Percentiles rank a stretch among this genome's conserved stretches.
These are phyloP conservation scores for Fusarium keratoplasticum DNA, from an alignment of 2,329 filamentous ascomycete genomes.

Conservation along the genomic window DNA sequence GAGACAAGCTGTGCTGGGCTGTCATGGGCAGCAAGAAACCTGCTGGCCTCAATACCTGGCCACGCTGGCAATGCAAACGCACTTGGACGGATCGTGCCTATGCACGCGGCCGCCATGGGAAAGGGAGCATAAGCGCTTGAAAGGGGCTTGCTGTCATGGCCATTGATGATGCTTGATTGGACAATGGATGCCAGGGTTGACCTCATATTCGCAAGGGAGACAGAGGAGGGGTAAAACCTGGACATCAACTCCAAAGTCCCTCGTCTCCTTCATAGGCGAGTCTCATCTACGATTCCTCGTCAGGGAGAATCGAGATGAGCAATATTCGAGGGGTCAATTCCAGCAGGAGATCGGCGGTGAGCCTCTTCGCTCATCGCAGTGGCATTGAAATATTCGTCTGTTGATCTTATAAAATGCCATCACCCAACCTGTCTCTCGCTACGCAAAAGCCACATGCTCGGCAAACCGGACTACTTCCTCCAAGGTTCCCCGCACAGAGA, in stretches of 20 bases:
- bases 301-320: slow-evolving; percentile 34
- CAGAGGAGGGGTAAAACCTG: slow-evolving; percentile 19
- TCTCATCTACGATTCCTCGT: slow-evolving; percentile 25
- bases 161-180: slow-evolving; percentile 33
- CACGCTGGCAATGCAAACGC: slow-evolving; percentile 41
- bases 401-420: slow-evolving; percentile 33
- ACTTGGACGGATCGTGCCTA: slow-evolving; percentile 26
- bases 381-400: slow-evolving; percentile 13
- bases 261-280: slow-evolving; percentile 9
- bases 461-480: slow-evolving; percentile 9
- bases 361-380: neutral
- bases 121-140: slow-evolving; percentile 31
- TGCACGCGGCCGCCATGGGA: slow-evolving; percentile 16
- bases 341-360: slow-evolving; percentile 5
- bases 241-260: slow-evolving; percentile 17
- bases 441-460: slow-evolving; percentile 33
- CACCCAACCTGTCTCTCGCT: slow-evolving; percentile 8
- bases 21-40: slow-evolving; percentile 16
- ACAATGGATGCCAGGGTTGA: slow-evolving; percentile 23
- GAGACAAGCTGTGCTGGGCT: slow-evolving; percentile 4
- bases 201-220: slow-evolving; percentile 22
- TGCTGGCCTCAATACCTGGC: slow-evolving; percentile 39
- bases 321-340: slow-evolving; percentile 25
- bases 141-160: slow-evolving; percentile 16
- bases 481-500: slow-evolving; percentile 27